Evolutionary conservation across 2,329 filamentous ascomycete species (phyloP), one percentile per base, ranked within the genome.

Genomic region (Talaromyces amestolkiae): DNA sequence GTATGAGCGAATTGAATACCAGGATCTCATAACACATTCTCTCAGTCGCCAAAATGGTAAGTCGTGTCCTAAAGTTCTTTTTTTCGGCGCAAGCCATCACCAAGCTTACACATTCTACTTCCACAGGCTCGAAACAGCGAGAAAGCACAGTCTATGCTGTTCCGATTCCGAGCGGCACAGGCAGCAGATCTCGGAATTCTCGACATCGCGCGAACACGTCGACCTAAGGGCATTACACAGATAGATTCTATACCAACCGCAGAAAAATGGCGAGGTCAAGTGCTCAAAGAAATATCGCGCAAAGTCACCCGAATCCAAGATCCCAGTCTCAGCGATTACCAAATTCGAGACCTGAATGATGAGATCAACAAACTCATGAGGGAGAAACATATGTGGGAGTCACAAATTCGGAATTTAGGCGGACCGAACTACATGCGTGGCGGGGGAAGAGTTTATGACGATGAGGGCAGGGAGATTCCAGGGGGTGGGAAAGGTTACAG

Each of bases 91-190:
- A 19, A 31, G 19, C 43, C 24, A 65, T 24, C 51, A 31, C 53
- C 47, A 45, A 31, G 24, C 13, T 51, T 11, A 63, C 19, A 37
- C 45, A 43, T 24, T 39, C 2, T n/a, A 24, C 67, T 58, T 63
- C 59, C 39, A 24, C 72, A 93, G 94, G 93, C 94, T 75, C 94
- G 94, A 76, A 97, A 98, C 80, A 94, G 92, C 54, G 94, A 98
- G 86, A 99, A 98, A 80, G 94, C 95, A 74, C 95, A 99, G 84
- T 97, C 93, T 58, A 99, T 99, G 94, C 94, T 99, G 79, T 99
- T 97, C 84, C 94, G 95, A 85, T 99, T 99, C 85, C 92, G 95
- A 78, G 95, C 96, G 75, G 91, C 94, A 73, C 95, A 98, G 86
- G 94, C 94, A 70, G 92, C 93, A 69, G 93, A 97, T 81, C 86